Evolutionary conservation across 768 basidiomycete species (phyloP), one percentile per base, ranked within the genome.

Genomic region (Aureoboletus auriporus): DNA sequence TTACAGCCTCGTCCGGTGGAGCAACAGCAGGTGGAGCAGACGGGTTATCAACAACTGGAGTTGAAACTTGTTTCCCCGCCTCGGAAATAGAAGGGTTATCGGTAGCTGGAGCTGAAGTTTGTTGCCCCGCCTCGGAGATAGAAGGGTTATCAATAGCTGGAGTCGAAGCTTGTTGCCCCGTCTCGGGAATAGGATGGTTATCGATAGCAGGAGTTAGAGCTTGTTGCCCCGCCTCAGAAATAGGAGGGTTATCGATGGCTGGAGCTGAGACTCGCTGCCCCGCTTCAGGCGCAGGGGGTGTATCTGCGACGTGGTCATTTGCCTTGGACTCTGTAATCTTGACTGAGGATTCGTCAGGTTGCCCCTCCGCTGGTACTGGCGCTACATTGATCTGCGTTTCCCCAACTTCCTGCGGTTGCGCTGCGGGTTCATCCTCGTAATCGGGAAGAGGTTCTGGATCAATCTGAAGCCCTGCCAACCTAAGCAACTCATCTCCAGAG

Each of bases 341-440:
- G 16, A 27, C 46, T 17, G 13, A 33, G 12, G 54, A 11, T 36
- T 49, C 47, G 16, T 47, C 29, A 8, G 37, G 12, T 17, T 48
- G 43, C 2, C 53, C 48, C 37, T 54, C 28, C 5, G 4, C 41
- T 26, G 39, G 27, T 43, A 14, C 39, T 28, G 43, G 6, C 10
- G 27, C 11, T 20, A 12, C 9, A 40, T 51, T 56, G 23, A 49
- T 54, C 8, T 44, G 52, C 52, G 10, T 16, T n/a, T 50, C 45
- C 17, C 53, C 37, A 0, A 16, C 39, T 27, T 39, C 40, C 7
- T 42, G 51, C 7, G 39, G 33, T 28, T 62, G 59, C 12, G 55
- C 46, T 42, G 54, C 46, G 6, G 51, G 36, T 38, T 71, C 73
- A n/a, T 80, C 82, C 40, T 83, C 80, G 53, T 79, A 86, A 53